phyloP scores from a whole-genome alignment of 495 filamentous ascomycete genomes.

The Amorphotheca resinae region DNA sequence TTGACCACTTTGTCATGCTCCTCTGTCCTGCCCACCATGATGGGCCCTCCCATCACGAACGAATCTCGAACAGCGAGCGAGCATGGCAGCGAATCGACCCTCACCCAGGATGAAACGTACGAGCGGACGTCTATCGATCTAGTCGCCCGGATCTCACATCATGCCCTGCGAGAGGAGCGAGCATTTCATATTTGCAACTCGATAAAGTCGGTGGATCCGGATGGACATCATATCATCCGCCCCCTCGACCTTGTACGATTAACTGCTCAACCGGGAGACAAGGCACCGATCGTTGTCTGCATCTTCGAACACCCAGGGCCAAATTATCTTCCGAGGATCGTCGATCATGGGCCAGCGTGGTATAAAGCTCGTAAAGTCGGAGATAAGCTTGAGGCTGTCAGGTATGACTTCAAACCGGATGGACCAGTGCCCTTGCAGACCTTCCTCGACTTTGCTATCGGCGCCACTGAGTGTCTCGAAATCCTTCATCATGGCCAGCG shows the following conservation, averaged over 20 bases:
- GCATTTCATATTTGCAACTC: slow-evolving; percentile 61
- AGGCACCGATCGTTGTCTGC: slow-evolving; percentile 51
- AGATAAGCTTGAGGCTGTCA: slow-evolving; percentile 6
- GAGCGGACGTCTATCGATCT: slow-evolving; percentile 26
- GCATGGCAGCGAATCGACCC: slow-evolving; percentile 35
- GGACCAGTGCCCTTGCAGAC: slow-evolving; percentile 52
- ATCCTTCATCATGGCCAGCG: slow-evolving; percentile 73
- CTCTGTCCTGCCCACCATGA: slow-evolving; percentile 65
- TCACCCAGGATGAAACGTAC: slow-evolving; percentile 59
- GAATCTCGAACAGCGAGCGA: slow-evolving; percentile 54
- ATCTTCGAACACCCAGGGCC: slow-evolving; percentile 69
- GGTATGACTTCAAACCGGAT: slow-evolving; percentile 25
- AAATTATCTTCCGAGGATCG: slow-evolving; percentile 55
- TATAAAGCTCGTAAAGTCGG: slow-evolving; percentile 11
- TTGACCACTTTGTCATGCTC: slow-evolving; percentile 57
- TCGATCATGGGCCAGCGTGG: slow-evolving; percentile 57
- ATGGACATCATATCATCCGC: slow-evolving; percentile 58
- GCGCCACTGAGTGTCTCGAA: slow-evolving; percentile 72
- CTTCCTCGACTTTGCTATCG: slow-evolving; percentile 83
- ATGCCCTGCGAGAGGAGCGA: slow-evolving; percentile 68
- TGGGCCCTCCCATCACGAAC: slow-evolving; percentile 60
- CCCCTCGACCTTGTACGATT: slow-evolving; percentile 64
- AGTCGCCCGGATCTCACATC: slow-evolving; percentile 65
- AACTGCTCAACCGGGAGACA: slow-evolving; percentile 48
- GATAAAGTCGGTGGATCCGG: slow-evolving; percentile 42